Base-by-base conservation (phyloP, 176 grass and related monocot species). In the Luzula sylvatica region DNA sequence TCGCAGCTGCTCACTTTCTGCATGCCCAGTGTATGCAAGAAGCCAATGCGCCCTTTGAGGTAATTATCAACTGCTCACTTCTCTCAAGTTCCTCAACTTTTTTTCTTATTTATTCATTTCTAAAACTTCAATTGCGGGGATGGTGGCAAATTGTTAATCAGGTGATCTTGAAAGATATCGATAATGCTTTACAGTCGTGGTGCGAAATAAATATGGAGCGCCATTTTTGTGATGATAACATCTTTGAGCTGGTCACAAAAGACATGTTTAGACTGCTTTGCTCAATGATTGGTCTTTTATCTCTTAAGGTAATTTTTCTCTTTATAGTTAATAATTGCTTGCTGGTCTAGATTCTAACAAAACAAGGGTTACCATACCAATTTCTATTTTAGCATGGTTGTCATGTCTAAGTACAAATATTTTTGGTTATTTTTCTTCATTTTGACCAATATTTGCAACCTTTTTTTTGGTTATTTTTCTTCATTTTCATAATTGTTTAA, bases 251-350 rank as follows among this genome's bases (percentile, higher is more conserved):
- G 8, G 46, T 38, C 75, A 58, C 61, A 53, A 25, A 50, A 44
- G 62, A 72, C 50, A 46, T 72, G 58, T 50, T 88, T 67, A 74
- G 66, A 20, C 45, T 95, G 50, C 68, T 95, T 58, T 95, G 84
- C 78, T 82, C 81, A 57, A 39, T 88, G 11, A 55, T 82, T 74
- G 90, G 88, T 76, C 69, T 95, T 52, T 50, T 95, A 38, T 58
- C 77, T 20, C 56, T 88, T 52, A 95, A 95, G 84, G 90, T 82
- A 78, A n/a, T n/a, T n/a, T n/a, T n/a, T n/a, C n/a, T n/a, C n/a
- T n/a, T n/a, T n/a, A n/a, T n/a, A n/a, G n/a, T n/a, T n/a, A n/a
- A n/a, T n/a, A n/a, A n/a, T n/a, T n/a, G n/a, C n/a, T n/a, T n/a
- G n/a, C n/a, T n/a, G n/a, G n/a, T n/a, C n/a, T n/a, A n/a, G n/a